These are phyloP conservation scores for Tieghemostelium lacteum DNA, from an alignment of 78 protist genomes.

Conservation along the genomic window DNA sequence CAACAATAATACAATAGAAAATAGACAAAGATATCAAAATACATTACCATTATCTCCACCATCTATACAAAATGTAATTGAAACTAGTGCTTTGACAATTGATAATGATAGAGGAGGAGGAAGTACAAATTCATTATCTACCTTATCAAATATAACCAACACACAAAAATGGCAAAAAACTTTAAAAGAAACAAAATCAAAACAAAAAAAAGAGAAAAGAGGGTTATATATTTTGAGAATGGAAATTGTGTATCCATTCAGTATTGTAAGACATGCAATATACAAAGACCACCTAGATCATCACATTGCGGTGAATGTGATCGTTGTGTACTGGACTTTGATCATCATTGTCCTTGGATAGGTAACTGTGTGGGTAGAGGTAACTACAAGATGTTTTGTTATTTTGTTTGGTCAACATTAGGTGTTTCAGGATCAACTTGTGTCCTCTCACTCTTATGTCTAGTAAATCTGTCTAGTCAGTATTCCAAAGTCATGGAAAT, in stretches of 20 bases:
- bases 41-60: not conserved
- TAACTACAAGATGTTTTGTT: constrained; percentile 53
- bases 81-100: not conserved
- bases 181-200: constrained; percentile 24
- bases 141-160: not conserved
- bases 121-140: not conserved
- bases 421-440: not conserved
- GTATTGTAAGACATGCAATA: constrained; percentile 65
- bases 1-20: constrained; percentile 7
- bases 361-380: constrained; percentile 65
- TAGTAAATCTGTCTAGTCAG: constrained; percentile 24
- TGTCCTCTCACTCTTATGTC: not conserved
- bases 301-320: constrained; percentile 62
- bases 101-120: too few species aligned
- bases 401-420: constrained; percentile 49
- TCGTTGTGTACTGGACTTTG: constrained; percentile 60
- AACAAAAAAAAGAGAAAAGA: constrained; percentile 24
- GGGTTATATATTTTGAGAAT: constrained; percentile 10
- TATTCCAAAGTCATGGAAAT: not conserved
- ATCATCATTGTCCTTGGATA: constrained; percentile 76
- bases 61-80: not conserved
- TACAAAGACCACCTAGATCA: constrained; percentile 65
- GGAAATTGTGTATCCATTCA: not conserved
- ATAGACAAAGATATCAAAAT: not conserved
- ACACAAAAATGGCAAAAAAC: not conserved